Percentiles rank a stretch among this genome's conserved stretches.
Evolutionary conservation across 169 alveolate genomes (phyloP).

Genomic region (Plasmodium malariae): DNA sequence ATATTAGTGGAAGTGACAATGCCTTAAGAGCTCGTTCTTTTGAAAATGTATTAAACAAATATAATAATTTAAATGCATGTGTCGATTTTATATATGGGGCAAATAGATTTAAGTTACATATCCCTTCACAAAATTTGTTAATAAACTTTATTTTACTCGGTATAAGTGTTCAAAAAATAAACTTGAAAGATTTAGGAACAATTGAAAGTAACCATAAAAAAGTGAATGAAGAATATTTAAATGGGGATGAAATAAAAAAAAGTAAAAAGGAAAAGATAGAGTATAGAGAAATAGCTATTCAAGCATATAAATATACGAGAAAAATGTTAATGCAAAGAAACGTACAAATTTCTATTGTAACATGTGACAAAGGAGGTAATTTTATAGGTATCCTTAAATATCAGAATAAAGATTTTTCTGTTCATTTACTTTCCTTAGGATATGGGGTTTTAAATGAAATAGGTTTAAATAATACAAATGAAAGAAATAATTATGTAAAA

Average conservation of each 20-base stretch:
- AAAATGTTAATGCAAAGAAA: constrained; percentile 64
- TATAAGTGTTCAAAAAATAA: constrained; percentile 59
- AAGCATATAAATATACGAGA: constrained; percentile 70
- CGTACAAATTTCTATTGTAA: constrained; percentile 52
- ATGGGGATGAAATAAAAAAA: constrained; percentile 19
- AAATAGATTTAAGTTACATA: constrained; percentile 48
- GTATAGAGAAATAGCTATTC: constrained; percentile 53
- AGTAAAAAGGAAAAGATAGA: constrained; percentile 47
- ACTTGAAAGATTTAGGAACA: constrained; percentile 35
- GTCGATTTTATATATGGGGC: constrained; percentile 76
- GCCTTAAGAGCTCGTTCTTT: constrained; percentile 67
- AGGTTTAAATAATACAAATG: constrained; percentile 61
- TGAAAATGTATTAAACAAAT: constrained; percentile 62
- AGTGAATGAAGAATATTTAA: constrained; percentile 8
- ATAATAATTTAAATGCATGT: constrained; percentile 67
- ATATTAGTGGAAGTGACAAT: constrained; percentile 75
- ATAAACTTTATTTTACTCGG: constrained; percentile 64
- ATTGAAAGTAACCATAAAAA: constrained; percentile 5
- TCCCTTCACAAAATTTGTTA: constrained; percentile 72
- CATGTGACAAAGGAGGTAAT: constrained; percentile 77
- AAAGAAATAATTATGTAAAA: constrained; percentile 51
- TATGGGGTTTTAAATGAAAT: constrained; percentile 61
- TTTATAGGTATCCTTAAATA: constrained; percentile 55
- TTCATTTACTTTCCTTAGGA: constrained; percentile 49
- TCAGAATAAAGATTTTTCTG: constrained; percentile 52